Percentiles rank a stretch among this genome's conserved stretches.
phyloP scores from a whole-genome alignment of 768 basidiomycete species.

The Mrakia blollopis region DNA sequence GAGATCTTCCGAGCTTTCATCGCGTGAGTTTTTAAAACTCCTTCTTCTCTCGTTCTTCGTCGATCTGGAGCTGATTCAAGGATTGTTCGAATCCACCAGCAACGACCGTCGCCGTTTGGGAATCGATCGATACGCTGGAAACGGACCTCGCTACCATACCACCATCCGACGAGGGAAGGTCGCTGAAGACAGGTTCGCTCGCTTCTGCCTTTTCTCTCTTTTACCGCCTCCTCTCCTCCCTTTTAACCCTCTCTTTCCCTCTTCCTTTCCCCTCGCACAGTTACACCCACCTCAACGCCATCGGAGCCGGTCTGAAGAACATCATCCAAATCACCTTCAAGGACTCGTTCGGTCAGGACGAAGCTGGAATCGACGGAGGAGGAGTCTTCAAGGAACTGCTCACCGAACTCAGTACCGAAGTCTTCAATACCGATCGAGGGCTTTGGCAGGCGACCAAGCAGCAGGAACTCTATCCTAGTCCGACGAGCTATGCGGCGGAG shows the following conservation, averaged over 20 bases:
- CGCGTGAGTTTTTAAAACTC: not conserved
- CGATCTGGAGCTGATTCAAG: not conserved
- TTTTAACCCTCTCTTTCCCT: not conserved
- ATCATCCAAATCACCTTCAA: constrained; percentile 85
- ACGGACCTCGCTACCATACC: constrained; percentile 46
- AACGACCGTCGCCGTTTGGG: constrained; percentile 52
- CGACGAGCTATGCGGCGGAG: constrained; percentile 85
- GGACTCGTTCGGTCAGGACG: constrained; percentile 82
- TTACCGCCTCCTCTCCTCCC: not conserved
- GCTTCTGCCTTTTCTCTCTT: not conserved
- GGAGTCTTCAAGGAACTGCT: constrained; percentile 98
- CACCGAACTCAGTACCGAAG: constrained; percentile 86
- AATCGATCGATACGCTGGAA: constrained; percentile 37
- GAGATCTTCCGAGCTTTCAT: constrained; percentile 83
- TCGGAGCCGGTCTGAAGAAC: constrained; percentile 71
- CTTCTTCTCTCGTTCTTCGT: no score
- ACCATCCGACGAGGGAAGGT: constrained; percentile 66
- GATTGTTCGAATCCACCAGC: constrained; percentile 32
- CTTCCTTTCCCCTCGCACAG: not conserved
- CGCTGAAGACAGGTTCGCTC: constrained; percentile 66
- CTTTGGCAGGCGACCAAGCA: constrained; percentile 86
- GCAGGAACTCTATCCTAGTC: constrained; percentile 92
- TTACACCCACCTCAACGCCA: constrained; percentile 64
- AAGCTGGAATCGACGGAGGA: constrained; percentile 50
- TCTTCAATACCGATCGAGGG: constrained; percentile 89